phyloP scores from a whole-genome alignment of 78 protist genomes.

The Pigoraptor vietnamica region DNA sequence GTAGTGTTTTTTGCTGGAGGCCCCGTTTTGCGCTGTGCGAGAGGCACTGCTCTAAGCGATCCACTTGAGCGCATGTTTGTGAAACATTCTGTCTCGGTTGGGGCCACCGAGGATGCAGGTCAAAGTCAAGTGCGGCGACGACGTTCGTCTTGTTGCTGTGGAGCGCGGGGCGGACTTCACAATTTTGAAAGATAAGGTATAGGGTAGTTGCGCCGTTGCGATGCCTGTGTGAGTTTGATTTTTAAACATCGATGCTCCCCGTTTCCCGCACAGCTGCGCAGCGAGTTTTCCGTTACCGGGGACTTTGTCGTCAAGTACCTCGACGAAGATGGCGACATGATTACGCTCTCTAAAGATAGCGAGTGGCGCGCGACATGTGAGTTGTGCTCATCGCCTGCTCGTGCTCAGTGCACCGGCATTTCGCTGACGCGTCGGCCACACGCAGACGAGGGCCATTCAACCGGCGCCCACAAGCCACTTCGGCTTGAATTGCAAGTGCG shows the following conservation, averaged over 20 bases:
- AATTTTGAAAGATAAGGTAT: background rate
- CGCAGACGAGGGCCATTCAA: too few species aligned
- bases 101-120: too few species aligned
- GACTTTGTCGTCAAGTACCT: background rate
- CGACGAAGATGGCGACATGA: background rate
- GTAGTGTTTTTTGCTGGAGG: too few species aligned
- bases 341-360: background rate
- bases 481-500: too few species aligned
- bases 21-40: too few species aligned
- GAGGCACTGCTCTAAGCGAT: too few species aligned
- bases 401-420: too few species aligned
- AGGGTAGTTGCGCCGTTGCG: background rate
- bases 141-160: background rate
- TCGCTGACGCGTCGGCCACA: too few species aligned
- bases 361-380: background rate
- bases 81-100: too few species aligned
- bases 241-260: background rate
- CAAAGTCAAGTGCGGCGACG: background rate
- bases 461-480: too few species aligned
- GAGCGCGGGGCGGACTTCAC: background rate
- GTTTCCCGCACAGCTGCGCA: background rate
- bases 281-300: background rate
- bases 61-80: too few species aligned
- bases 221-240: background rate
- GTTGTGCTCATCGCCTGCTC: background rate